phyloP scores from a whole-genome alignment of 164 flowering plant species.

The Buxus sempervirens region DNA sequence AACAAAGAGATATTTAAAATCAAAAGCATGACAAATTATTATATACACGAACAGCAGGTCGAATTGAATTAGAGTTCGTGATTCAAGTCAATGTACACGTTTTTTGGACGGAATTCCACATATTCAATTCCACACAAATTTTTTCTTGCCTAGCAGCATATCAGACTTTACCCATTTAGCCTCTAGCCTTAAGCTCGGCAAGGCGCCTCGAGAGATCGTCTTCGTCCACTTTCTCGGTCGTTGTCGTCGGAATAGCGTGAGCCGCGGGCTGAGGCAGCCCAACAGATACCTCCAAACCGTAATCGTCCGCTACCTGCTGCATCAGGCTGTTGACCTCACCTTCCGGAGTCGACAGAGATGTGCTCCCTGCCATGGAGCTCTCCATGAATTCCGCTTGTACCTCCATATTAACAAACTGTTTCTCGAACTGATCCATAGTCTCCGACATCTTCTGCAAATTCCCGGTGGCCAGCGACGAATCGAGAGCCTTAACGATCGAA shows the following conservation, averaged over 20 bases:
- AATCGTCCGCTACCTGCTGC: slow-evolving; percentile 77
- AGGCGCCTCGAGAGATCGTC: slow-evolving; percentile 54
- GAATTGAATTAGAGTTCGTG: not conserved
- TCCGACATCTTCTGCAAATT: slow-evolving; percentile 76
- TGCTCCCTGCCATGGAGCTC: slow-evolving; percentile 70
- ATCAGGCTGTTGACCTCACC: slow-evolving; percentile 70
- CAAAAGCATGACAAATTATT: too few relatives aligned
- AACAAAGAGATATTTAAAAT: too few relatives aligned
- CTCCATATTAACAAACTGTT: slow-evolving; percentile 76
- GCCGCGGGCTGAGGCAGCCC: slow-evolving; percentile 67
- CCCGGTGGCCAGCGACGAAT: slow-evolving; percentile 49
- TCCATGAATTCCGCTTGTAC: slow-evolving; percentile 82
- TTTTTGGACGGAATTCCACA: not conserved
- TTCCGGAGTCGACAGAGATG: slow-evolving; percentile 64
- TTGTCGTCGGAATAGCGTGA: slow-evolving; percentile 39
- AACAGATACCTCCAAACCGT: slow-evolving; percentile 66
- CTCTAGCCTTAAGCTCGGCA: slow-evolving; percentile 51
- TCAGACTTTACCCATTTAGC: not conserved
- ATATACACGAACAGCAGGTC: not conserved
- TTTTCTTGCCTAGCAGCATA: not conserved
- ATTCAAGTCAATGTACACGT: not conserved
- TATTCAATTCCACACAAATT: not conserved
- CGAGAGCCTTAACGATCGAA: slow-evolving; percentile 62
- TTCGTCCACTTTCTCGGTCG: slow-evolving; percentile 51
- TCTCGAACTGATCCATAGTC: slow-evolving; percentile 71